Evolutionary conservation across 2,329 filamentous ascomycete species (phyloP).

Genomic region (Annulohypoxylon truncatum): DNA sequence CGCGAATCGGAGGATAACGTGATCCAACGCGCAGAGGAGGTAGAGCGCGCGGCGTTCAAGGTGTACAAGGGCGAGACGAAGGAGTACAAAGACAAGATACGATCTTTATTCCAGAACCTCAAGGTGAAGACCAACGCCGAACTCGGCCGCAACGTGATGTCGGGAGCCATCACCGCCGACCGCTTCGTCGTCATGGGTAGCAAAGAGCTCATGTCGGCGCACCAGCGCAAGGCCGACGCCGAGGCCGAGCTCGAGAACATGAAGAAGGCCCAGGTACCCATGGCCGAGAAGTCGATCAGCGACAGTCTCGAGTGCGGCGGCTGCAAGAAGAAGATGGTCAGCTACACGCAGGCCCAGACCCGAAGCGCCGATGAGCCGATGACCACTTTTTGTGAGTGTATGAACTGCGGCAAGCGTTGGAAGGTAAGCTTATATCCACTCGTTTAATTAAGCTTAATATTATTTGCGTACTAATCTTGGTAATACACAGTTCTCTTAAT

Average conservation of each 20-base stretch:
- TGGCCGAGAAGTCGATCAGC: slow-evolving; percentile 90
- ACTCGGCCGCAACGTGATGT: slow-evolving; percentile 80
- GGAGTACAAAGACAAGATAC: slow-evolving; percentile 88
- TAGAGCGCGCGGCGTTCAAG: slow-evolving; percentile 82
- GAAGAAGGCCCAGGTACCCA: slow-evolving; percentile 95
- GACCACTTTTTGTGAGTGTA: slow-evolving; percentile 80
- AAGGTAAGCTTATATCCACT: slow-evolving; percentile 64
- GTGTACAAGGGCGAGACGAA: slow-evolving; percentile 76
- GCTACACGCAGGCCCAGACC: slow-evolving; percentile 96
- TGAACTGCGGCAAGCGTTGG: slow-evolving; percentile 76
- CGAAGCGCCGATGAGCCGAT: slow-evolving; percentile 94
- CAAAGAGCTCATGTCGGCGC: slow-evolving; percentile 89
- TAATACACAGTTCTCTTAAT: slow-evolving; percentile 48
- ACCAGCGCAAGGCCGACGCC: slow-evolving; percentile 80
- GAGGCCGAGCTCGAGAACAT: slow-evolving; percentile 91
- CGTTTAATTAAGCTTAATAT: not conserved
- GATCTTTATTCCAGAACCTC: slow-evolving; percentile 92
- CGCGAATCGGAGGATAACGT: slow-evolving; percentile 77
- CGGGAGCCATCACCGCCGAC: slow-evolving; percentile 76
- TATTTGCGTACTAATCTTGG: slow-evolving; percentile 41
- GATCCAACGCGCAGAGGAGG: slow-evolving; percentile 79
- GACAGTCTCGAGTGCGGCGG: slow-evolving; percentile 89
- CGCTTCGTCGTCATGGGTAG: slow-evolving; percentile 87
- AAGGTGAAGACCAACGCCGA: slow-evolving; percentile 89
- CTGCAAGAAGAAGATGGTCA: slow-evolving; percentile 93